phyloP scores from a whole-genome alignment of 2,329 filamentous ascomycete species.

The Aspergillus arachidicola region DNA sequence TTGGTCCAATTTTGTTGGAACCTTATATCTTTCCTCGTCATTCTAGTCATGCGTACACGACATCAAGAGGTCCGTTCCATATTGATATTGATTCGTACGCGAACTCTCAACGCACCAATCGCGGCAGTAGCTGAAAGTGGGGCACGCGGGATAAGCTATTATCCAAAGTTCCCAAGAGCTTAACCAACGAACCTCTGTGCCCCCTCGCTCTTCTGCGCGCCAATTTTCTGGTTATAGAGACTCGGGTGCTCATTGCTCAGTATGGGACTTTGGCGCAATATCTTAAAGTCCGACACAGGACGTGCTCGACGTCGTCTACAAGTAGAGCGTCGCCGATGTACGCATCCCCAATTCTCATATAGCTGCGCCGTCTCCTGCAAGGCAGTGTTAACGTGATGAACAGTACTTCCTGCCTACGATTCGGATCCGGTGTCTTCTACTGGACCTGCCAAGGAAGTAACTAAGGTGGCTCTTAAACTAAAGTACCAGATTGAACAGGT shows the following conservation, averaged over 20 bases:
- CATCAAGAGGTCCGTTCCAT: too few relatives aligned
- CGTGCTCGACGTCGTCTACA: constrained; percentile 34
- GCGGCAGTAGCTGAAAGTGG: not conserved
- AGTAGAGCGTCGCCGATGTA: constrained; percentile 46
- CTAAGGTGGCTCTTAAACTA: constrained; percentile 83
- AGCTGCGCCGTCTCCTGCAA: constrained; percentile 6
- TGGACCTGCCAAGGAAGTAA: constrained; percentile 77
- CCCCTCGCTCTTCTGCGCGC: not conserved
- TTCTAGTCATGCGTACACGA: not conserved
- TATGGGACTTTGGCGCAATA: constrained; percentile 44
- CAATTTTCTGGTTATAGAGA: not conserved
- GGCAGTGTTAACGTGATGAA: constrained; percentile 15
- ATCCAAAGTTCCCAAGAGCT: not conserved
- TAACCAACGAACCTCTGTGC: not conserved
- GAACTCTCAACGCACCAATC: not conserved
- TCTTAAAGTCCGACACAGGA: constrained; percentile 33
- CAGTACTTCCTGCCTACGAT: constrained; percentile 47
- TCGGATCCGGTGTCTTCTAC: constrained; percentile 57
- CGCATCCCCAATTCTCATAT: constrained; percentile 26
- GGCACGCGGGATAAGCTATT: not conserved
- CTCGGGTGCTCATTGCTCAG: not conserved
- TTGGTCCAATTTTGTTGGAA: not conserved
- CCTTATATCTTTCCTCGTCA: not conserved
- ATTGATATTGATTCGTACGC: not conserved
- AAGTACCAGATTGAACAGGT: constrained; percentile 89